These are phyloP conservation scores for Candida tammaniensis DNA, from an alignment of 805 yeast genomes.

Conservation along the genomic window DNA sequence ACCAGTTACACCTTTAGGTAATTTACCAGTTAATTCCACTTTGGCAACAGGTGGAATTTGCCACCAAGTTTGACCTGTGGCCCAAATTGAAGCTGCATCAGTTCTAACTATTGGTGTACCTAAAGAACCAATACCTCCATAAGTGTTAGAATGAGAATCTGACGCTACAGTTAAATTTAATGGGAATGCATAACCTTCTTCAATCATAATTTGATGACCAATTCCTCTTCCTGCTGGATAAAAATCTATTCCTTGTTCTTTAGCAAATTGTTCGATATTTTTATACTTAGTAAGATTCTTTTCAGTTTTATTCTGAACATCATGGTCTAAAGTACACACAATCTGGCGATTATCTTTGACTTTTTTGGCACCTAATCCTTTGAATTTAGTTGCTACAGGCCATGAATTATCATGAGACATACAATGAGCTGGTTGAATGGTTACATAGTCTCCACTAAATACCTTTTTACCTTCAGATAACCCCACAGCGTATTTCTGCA, in stretches of 20 bases:
- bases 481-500: constrained; percentile 89
- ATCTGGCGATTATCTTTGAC: constrained; percentile 87
- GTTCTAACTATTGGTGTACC: constrained; percentile 99
- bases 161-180: constrained; percentile 91
- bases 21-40: constrained; percentile 77
- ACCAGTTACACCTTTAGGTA: constrained; percentile 89
- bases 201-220: constrained; percentile 99
- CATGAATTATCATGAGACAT: constrained; percentile 99
- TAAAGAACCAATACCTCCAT: constrained; percentile 93
- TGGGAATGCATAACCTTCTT: constrained; percentile 98
- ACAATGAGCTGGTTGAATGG: constrained; percentile 93
- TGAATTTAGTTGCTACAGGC: constrained; percentile 98
- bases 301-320: constrained; percentile 89
- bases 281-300: constrained; percentile 83
- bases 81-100: constrained; percentile 99
- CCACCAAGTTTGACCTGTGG: constrained; percentile 99
- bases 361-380: constrained; percentile 85
- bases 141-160: constrained; percentile 96
- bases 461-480: constrained; percentile 73
- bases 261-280: constrained; percentile 88
- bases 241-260: constrained; percentile 88
- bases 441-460: constrained; percentile 88
- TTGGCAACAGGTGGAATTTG: constrained; percentile 98
- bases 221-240: constrained; percentile 99
- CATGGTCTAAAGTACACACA: constrained; percentile 96